Percentiles rank a stretch among this genome's conserved stretches.
phyloP scores from a whole-genome alignment of 2,329 filamentous ascomycete genomes.

The Periglandula ipomoeae region DNA sequence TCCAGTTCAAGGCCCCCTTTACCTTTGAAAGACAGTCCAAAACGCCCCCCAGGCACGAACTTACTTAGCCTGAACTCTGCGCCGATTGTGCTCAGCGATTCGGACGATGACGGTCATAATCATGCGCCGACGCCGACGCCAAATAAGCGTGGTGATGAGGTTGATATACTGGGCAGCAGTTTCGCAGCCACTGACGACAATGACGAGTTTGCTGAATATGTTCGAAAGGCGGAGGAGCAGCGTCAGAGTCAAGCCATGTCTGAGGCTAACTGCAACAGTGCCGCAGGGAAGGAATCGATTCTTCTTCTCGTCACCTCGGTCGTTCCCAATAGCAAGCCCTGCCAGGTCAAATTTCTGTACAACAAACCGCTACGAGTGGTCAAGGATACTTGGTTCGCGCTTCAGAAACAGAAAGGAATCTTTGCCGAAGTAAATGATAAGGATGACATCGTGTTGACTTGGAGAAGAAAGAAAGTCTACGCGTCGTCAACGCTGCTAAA shows the following conservation, averaged over 20 bases:
- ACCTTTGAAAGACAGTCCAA: neutral
- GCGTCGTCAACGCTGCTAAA: constrained; percentile 64
- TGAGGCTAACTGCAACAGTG: constrained; percentile 8
- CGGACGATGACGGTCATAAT: constrained; percentile 18
- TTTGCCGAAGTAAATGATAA: constrained; percentile 30
- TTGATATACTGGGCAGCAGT: constrained; percentile 18
- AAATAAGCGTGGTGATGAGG: constrained; percentile 12
- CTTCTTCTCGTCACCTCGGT: constrained; percentile 47
- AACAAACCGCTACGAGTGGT: constrained; percentile 60
- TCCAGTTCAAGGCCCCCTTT: too few species aligned
- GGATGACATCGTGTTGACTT: constrained; percentile 64
- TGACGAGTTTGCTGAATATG: constrained; percentile 37
- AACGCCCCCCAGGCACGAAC: neutral
- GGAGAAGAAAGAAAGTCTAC: constrained; percentile 64
- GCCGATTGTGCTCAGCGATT: constrained; percentile 22
- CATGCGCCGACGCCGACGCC: constrained; percentile 1
- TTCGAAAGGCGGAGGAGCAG: constrained; percentile 30
- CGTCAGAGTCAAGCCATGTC: constrained; percentile 17
- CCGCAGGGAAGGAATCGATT: constrained; percentile 16
- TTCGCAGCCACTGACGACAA: constrained; percentile 21
- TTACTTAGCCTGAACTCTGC: neutral
- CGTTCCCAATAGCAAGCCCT: constrained; percentile 48
- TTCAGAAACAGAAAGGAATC: constrained; percentile 39
- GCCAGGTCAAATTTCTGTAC: constrained; percentile 54
- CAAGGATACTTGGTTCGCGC: constrained; percentile 58